Conservation (phyloP, 768 basidiomycete species). For the Russula compacta region DNA sequence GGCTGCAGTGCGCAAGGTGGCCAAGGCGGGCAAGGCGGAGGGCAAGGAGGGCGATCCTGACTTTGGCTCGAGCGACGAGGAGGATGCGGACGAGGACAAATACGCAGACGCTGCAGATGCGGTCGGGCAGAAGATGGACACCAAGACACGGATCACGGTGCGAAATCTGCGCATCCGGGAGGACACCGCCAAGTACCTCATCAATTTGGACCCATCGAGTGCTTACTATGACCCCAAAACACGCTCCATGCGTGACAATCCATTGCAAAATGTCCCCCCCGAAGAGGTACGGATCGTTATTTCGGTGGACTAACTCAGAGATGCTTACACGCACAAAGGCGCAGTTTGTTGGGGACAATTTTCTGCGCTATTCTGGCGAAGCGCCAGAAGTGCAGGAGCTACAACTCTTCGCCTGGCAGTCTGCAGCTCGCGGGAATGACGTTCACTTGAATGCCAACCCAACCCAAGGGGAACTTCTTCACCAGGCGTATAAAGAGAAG, state of each 20-base stretch:
- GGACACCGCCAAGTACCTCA: conserved; percentile 97
- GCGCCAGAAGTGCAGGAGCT: conserved; percentile 86
- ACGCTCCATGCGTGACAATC: conserved; percentile 98
- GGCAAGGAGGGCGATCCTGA: conserved; percentile 72
- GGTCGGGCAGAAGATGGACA: conserved; percentile 95
- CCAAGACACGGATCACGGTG: conserved; percentile 96
- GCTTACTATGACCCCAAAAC: conserved; percentile 99
- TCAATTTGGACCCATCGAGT: conserved; percentile 89
- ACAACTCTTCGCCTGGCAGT: conserved; percentile 97
- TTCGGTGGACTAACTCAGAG: neutral
- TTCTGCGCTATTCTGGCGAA: conserved; percentile 84
- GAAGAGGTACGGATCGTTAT: conserved; percentile 63
- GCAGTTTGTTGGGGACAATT: conserved; percentile 94
- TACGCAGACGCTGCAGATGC: conserved; percentile 98
- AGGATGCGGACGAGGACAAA: conserved; percentile 94
- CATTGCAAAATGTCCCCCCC: conserved; percentile 60
- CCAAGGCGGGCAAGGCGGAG: conserved; percentile 76
- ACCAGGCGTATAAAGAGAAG: conserved; percentile 85
- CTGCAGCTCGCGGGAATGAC: conserved; percentile 85
- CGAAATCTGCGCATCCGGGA: conserved; percentile 97
- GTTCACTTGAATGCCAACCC: conserved; percentile 95
- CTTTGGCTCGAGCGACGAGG: conserved; percentile 94
- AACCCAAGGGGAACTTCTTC: conserved; percentile 87
- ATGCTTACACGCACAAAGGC: conserved; percentile 39
- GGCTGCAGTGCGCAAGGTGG: conserved; percentile 88